Evolutionary conservation across 2,329 filamentous ascomycete genomes (phyloP).

Genomic region (Apiospora kogelbergensis): DNA sequence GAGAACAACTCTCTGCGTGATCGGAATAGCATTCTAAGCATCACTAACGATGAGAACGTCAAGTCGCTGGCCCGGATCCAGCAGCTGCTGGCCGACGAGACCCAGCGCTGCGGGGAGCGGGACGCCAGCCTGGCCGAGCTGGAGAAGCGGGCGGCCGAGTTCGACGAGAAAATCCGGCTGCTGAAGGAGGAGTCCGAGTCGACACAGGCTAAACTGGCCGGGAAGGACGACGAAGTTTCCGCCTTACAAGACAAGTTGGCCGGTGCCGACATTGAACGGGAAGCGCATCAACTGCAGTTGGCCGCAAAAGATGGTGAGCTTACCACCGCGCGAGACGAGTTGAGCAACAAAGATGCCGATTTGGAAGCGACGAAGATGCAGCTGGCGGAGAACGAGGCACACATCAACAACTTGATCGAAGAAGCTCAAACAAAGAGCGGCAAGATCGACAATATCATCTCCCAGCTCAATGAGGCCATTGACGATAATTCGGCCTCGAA

Average conservation of each 20-base stretch:
- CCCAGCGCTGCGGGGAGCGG: slow-evolving; percentile 10
- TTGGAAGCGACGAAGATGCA: background rate
- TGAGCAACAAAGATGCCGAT: background rate
- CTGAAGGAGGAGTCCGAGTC: background rate
- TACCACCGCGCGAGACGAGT: background rate
- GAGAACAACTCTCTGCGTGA: slow-evolving; percentile 11
- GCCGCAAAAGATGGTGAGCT: background rate
- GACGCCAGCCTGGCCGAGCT: background rate
- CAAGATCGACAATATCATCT: background rate
- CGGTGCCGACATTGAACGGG: slow-evolving; percentile 6
- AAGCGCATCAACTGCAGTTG: background rate
- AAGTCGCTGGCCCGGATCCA: slow-evolving; percentile 10
- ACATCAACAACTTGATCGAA: slow-evolving; percentile 8
- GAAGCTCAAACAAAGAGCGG: background rate
- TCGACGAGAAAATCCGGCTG: background rate
- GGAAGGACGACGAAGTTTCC: background rate
- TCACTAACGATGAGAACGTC: slow-evolving; percentile 14
- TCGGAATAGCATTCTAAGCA: slow-evolving; percentile 12
- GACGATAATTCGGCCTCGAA: background rate
- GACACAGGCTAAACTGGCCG: background rate
- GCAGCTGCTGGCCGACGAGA: slow-evolving; percentile 10
- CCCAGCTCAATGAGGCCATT: background rate
- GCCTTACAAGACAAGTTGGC: background rate
- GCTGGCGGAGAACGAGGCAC: background rate
- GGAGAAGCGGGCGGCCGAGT: background rate